Conservation (phyloP, 805 yeast genomes). For the Starmerella asiatica region DNA sequence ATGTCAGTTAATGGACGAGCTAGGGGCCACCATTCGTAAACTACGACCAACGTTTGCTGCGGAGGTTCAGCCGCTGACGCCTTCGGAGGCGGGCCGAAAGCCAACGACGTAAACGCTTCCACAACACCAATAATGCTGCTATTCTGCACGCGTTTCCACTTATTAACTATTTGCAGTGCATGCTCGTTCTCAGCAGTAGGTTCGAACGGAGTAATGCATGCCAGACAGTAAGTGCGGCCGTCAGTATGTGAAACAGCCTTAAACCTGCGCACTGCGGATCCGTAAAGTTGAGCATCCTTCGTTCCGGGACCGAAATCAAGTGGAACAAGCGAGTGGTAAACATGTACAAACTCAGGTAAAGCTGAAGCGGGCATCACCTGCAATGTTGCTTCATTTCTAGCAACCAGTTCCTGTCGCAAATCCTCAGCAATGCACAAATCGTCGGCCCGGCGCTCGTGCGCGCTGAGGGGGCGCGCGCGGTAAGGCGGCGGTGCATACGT, state of each 20-base stretch:
- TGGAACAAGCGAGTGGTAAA: conserved; percentile 75
- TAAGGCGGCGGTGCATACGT: conserved; percentile 84
- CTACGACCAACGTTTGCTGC: conserved; percentile 38
- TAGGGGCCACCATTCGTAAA: conserved; percentile 76
- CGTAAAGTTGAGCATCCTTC: conserved; percentile 30
- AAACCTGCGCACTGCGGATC: conserved; percentile 49
- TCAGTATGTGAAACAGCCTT: conserved; percentile 69
- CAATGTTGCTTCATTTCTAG: conserved; percentile 67
- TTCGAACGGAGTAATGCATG: conserved; percentile 53
- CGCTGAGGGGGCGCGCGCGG: conserved; percentile 35
- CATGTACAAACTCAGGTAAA: conserved; percentile 65
- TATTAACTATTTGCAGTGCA: conserved; percentile 46
- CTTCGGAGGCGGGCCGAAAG: conserved; percentile 33
- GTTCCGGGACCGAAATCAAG: conserved; percentile 36
- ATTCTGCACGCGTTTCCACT: conserved; percentile 45
- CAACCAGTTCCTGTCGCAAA: conserved; percentile 55
- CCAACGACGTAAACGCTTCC: conserved; percentile 77
- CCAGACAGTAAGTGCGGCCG: conserved; percentile 63
- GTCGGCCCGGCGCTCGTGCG: conserved; percentile 58
- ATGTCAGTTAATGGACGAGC: conserved; percentile 53
- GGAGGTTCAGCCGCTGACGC: neutral
- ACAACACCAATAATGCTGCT: conserved; percentile 53
- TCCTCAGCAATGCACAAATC: conserved; percentile 60
- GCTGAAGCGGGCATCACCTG: conserved; percentile 47
- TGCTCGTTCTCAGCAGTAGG: conserved; percentile 36